phyloP scores from a whole-genome alignment of 1,284 basidiomycete genomes.

The Xerocomus amazonicus region DNA sequence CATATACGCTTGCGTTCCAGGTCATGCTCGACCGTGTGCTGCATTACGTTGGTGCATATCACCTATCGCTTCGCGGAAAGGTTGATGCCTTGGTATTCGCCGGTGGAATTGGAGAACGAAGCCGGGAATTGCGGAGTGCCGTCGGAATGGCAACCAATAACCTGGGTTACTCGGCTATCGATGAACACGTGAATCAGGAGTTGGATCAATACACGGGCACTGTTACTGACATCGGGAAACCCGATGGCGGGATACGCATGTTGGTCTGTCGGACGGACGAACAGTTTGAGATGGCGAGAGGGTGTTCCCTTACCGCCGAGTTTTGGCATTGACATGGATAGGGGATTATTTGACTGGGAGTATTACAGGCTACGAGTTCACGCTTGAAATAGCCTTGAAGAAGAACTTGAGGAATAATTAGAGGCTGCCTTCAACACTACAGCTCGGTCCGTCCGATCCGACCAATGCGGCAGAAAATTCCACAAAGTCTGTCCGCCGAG shows the following conservation, averaged over 20 bases:
- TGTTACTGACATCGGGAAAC: constrained; percentile 46
- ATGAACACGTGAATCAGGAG: constrained; percentile 37
- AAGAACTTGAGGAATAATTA: neutral
- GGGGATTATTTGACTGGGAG: no score
- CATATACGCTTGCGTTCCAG: constrained; percentile 61
- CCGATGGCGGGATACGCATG: constrained; percentile 35
- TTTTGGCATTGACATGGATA: constrained; percentile 19
- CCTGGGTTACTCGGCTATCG: constrained; percentile 59
- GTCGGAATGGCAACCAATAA: constrained; percentile 53
- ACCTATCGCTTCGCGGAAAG: constrained; percentile 60
- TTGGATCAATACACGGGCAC: constrained; percentile 33
- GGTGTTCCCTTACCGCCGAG: constrained; percentile 37
- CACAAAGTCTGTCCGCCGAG: neutral
- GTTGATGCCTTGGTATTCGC: constrained; percentile 83
- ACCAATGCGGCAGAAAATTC: neutral
- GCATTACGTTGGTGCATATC: constrained; percentile 70
- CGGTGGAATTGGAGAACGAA: constrained; percentile 82
- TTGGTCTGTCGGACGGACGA: constrained; percentile 67
- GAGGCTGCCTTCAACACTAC: neutral
- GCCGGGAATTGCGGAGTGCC: constrained; percentile 55
- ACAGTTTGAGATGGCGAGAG: constrained; percentile 66
- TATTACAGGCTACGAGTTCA: neutral
- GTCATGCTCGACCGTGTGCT: constrained; percentile 74
- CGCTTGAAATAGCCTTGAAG: neutral
- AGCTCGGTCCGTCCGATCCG: neutral